Evolutionary conservation across 2,329 filamentous ascomycete species (phyloP), one percentile per base, ranked within the genome.

Genomic region (Trichoderma pleuroti): DNA sequence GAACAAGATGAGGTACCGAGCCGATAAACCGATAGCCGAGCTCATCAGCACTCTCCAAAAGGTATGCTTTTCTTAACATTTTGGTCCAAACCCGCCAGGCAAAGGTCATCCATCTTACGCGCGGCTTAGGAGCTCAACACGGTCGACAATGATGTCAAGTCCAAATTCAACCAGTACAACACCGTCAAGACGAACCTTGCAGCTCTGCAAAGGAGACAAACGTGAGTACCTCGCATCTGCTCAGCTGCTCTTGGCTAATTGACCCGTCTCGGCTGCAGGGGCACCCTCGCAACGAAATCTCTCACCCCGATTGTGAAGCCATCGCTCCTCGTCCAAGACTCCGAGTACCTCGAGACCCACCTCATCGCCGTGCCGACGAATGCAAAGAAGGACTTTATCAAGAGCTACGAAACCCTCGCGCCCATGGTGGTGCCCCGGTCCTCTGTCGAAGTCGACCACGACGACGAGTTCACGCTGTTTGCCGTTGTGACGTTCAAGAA

Each of bases 1-100:
- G 96, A 98, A 98, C 84, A 98, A 96, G 82, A 93, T 97, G 82
- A 96, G 97, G 80, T 99, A 98, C 82, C 91, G 96, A 77, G 91
- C 93, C 73, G 96, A 99, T 81, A 97, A 95, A 80, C 89, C 95
- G 64, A 88, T 99, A 72, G 87, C 90, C 70, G 95, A 98, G 78
- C 86, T 98, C 72, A 91, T 98, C 76, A 92, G 94, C 80, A 91
- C 90, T 52, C 84, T 99, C 71, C 93, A 97, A 79, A 98, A 97
- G 89, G 93, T 93, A 76, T 30, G 28, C 16, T 1, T 10, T 11
- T 52, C 10, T 36, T 9, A 12, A 11, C n/a, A 24, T 10, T 52
- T n/a, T 12, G 32, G 28, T 34, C 8, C 32, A 42, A 18, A 26
- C 16, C 39, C 2, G 36, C n/a, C 30, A n/a, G 24, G 24, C 56